Evolutionary conservation across 2,329 filamentous ascomycete species (phyloP), one percentile per base, ranked within the genome.

Genomic region (Botrytis paeoniae): DNA sequence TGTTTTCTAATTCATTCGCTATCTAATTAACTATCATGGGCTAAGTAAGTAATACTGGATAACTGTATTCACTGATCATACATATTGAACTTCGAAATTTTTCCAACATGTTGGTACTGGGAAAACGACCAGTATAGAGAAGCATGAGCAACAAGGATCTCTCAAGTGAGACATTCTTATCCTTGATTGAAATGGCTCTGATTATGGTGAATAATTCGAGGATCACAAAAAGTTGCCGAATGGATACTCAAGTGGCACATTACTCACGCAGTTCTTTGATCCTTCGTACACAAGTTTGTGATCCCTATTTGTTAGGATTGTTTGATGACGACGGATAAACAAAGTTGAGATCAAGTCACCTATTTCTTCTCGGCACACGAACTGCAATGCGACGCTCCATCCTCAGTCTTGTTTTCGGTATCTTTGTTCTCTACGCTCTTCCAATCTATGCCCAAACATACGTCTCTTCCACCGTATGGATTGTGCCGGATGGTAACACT

Each of bases 381-480:
- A 41, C 3, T 18, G 48, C 35, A 25, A 57, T 69, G 37, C n/a
- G 54, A 59, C 5, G 29, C 35, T 41, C 16, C 14, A 69, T 41
- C 35, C 2, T 25, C 9, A 22, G 4, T 8, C 3, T 69, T 41
- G 1, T 57, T 9, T 25, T 32, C 7, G 8, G 4, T 12, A 69
- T 43, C 7, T 43, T 1, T 4, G 22, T 43, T 22, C 12, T 59
- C 37, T 43, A 18, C 37, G 6, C 18, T 32, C 18, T 57, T 32
- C n/a, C 25, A 4, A 29, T 32, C 1, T 10, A 12, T 35, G 65
- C 35, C 20, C 65, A 68, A 69, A 69, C 48, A 25, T 25, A 41
- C 18, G 6, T 57, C 29, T 69, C 65, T 29, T 57, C 65, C n/a
- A 25, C 37, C 18, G 69, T 71, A 25, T 71, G 60, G 69, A 35